Evolutionary conservation across 331 rosid species (phyloP), one percentile per base, ranked within the genome.

Genomic region (Quercus phellos): DNA sequence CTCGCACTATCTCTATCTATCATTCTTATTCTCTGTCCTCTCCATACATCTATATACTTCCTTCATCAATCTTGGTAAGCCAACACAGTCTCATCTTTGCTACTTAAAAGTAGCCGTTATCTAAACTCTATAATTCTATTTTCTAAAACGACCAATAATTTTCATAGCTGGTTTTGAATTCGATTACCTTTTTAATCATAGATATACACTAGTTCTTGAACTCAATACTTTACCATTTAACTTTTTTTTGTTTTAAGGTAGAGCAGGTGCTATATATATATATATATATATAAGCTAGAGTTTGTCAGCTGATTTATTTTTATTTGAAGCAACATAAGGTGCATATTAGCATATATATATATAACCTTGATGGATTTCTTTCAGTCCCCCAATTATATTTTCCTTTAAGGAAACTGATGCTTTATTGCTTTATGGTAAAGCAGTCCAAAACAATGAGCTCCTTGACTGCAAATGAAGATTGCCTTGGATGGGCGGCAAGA

Each of bases 401-500:
- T 64, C 50, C 50, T 30, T 34, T 2, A 3, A 32, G 3, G 64
- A 72, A 56, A 58, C 26, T 74, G 51, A 32, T 66, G 42, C 11
- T 32, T 77, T 80, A 1, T 54, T 66, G 42, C 11, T 32, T 77
- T 80, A 1, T 54, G 72, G 54, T 68, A 50, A 17, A 30, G 55
- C 51, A 75, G 82, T 32, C 73, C 46, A 38, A 11, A 43, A 77
- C 7, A 17, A 89, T 89, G 96, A 86, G 80, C 79, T 90, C 89
- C 14, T 24, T 55, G 46, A 77, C 73, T 19, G 80, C 42, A 13
- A 70, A 55, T 34, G 89, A 76, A 55, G 81, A 86, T 29, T 93
- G 98, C 86, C 79, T 90, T 14, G 97, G 89, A 79, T 93, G 93
- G 93, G 98, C 98, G 22, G 98, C 98, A 68, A 89, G 84, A 76